Evolutionary conservation across 805 yeast species (phyloP).

Genomic region (Wickerhamiella parazyma): DNA sequence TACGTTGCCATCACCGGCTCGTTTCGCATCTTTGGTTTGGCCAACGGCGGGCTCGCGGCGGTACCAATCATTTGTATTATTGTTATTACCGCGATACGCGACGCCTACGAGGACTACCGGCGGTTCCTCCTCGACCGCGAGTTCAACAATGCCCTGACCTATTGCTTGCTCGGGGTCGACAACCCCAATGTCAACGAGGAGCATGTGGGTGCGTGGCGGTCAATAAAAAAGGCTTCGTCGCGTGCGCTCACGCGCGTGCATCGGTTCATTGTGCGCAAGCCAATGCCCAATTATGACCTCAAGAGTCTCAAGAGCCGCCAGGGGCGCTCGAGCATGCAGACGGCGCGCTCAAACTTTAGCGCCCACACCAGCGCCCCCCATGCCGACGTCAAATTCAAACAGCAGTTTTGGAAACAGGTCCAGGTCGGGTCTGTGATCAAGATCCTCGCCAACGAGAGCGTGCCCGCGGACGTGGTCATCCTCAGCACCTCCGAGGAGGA

Average conservation of each 20-base stretch:
- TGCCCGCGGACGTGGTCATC: slow-evolving; percentile 65
- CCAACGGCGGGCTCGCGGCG: slow-evolving; percentile 60
- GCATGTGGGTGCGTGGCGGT: slow-evolving; percentile 51
- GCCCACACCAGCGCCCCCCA: neutral
- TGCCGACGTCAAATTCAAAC: slow-evolving; percentile 29
- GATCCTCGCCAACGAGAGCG: slow-evolving; percentile 55
- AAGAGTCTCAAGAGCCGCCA: neutral
- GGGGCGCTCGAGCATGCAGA: neutral
- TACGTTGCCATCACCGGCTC: slow-evolving; percentile 66
- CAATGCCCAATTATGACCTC: slow-evolving; percentile 3
- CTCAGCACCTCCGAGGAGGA: slow-evolving; percentile 61
- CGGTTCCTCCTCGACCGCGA: slow-evolving; percentile 53
- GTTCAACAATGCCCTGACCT: slow-evolving; percentile 57
- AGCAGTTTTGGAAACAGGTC: slow-evolving; percentile 59
- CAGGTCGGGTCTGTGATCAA: slow-evolving; percentile 65
- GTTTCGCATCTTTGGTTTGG: slow-evolving; percentile 63
- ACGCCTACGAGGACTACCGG: slow-evolving; percentile 66
- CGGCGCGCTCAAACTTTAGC: neutral
- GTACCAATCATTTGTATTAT: slow-evolving; percentile 75
- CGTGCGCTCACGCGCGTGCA: slow-evolving; percentile 1
- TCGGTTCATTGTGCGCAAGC: neutral
- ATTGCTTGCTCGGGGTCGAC: slow-evolving; percentile 39
- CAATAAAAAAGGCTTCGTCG: slow-evolving; percentile 48
- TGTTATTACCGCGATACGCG: slow-evolving; percentile 58
- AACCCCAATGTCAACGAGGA: slow-evolving; percentile 50